phyloP scores from a whole-genome alignment of 495 filamentous ascomycete genomes.

The Trichodelitschia bisporula region DNA sequence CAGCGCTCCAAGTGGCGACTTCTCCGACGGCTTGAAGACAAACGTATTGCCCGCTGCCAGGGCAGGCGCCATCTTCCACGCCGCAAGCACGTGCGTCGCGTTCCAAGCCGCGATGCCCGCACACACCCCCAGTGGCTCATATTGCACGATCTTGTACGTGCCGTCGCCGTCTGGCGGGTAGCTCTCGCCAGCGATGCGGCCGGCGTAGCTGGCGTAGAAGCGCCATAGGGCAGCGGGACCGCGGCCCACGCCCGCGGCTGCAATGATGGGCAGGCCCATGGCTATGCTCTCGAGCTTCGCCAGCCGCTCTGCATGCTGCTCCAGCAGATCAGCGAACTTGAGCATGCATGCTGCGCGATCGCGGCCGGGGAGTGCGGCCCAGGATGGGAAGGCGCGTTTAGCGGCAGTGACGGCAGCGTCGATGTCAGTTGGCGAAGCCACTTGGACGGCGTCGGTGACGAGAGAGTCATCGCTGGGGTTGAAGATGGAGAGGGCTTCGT shows the following conservation, averaged over 20 bases:
- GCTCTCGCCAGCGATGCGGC: slow-evolving; percentile 6
- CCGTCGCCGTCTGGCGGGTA: slow-evolving; percentile 11
- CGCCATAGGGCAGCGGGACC: not conserved
- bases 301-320: slow-evolving; percentile 6
- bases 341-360: slow-evolving; percentile 6
- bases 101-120: slow-evolving; percentile 18
- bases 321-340: slow-evolving; percentile 10
- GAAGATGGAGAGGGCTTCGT: slow-evolving; percentile 1
- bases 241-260: slow-evolving; percentile 3
- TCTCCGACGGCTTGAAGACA: slow-evolving; percentile 2
- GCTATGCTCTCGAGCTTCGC: slow-evolving; percentile 5
- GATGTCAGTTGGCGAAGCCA: slow-evolving; percentile 1
- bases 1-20: not conserved
- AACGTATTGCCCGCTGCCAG: slow-evolving; percentile 2
- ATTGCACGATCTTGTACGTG: slow-evolving; percentile 16
- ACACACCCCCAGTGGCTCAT: slow-evolving; percentile 17
- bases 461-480: slow-evolving; percentile 2
- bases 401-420: slow-evolving; percentile 6
- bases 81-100: slow-evolving; percentile 4
- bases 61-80: slow-evolving; percentile 2
- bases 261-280: slow-evolving; percentile 6
- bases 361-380: slow-evolving; percentile 3
- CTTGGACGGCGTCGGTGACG: slow-evolving; percentile 1
- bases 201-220: slow-evolving; percentile 10
- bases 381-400: slow-evolving; percentile 4